Percentiles rank a stretch among this genome's conserved stretches.
phyloP scores from a whole-genome alignment of 495 filamentous ascomycete genomes.

The Hypoxylon rickii region DNA sequence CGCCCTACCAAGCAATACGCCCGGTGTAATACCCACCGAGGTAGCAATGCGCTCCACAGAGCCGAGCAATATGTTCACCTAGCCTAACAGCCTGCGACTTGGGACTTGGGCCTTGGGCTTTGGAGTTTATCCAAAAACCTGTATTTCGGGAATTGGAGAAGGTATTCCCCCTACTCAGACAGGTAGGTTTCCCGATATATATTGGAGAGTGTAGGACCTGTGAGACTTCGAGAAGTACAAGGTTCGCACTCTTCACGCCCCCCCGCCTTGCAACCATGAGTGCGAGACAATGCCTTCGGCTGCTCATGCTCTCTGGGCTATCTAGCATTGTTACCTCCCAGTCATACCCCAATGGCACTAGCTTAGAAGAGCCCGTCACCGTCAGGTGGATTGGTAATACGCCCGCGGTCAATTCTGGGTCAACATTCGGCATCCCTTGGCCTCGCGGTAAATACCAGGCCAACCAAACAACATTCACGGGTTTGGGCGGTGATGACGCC shows the following conservation, averaged over 20 bases:
- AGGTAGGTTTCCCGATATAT: too few relatives aligned
- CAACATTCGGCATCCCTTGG: constrained; percentile 52
- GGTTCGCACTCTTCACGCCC: background rate
- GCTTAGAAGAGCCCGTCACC: constrained; percentile 21
- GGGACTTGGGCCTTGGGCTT: constrained; percentile 6
- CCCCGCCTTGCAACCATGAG: constrained; percentile 4
- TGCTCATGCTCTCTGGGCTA: constrained; percentile 2
- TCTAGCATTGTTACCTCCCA: constrained; percentile 12
- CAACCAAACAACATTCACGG: constrained; percentile 39
- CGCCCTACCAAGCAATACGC: constrained; percentile 13
- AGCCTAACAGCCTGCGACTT: too few relatives aligned
- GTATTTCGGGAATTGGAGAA: constrained; percentile 18
- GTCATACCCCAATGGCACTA: constrained; percentile 10
- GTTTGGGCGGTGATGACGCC: constrained; percentile 26
- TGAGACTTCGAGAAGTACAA: constrained; percentile 7
- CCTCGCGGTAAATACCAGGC: constrained; percentile 43
- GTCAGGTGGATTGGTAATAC: constrained; percentile 47
- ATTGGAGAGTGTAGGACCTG: constrained; percentile 2
- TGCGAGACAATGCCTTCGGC: background rate
- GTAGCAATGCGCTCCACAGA: constrained; percentile 24
- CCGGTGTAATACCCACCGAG: constrained; percentile 32
- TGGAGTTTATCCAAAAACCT: constrained; percentile 10
- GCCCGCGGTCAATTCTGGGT: constrained; percentile 38
- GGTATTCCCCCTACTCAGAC: background rate
- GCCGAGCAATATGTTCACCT: constrained; percentile 21